Evolutionary conservation across 1,284 basidiomycete species (phyloP), one percentile per base, ranked within the genome.

Genomic region (Caloboletus firmus): DNA sequence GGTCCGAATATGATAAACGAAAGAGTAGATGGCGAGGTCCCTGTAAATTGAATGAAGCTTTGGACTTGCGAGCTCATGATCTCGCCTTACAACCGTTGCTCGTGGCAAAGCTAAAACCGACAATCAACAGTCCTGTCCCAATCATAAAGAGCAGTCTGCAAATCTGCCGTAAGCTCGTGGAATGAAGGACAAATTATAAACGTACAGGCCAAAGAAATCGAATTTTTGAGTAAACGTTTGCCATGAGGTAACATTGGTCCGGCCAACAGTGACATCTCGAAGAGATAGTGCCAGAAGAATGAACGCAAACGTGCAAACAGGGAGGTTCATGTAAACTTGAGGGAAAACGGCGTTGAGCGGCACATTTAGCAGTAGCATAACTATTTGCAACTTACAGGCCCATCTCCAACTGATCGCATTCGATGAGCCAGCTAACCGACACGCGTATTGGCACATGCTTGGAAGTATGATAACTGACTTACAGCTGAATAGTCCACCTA

Each of bases 401-500:
- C 87, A 91, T 78, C 89, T 78, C 89, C 89, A 91, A 62, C 74
- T 82, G 45, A 85, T 59, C 49, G 57, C 62, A 42, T 63, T 54
- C 32, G 61, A 62, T 22, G 57, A 58, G 54, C 46, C 45, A 47
- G 61, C 62, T 71, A 44, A 42, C 20, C 40, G 49, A 52, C 39
- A 49, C 40, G 40, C n/a, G 41, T 41, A 28, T 62, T 40, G 56
- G 57, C 51, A 61, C 50, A 61, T 59, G 56, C 34, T 46, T 44
- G 30, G 36, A 53, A 36, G 45, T 50, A 51, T 53, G 50, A 62
- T 51, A 36, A 51, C 43, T 20, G 44, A 74, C 83, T 71, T 60
- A 89, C 88, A 76, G 64, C 88, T 90, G 72, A 91, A 92, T 54
- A 84, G 64, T 39, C 90, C 89, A 45, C 89, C 89, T 22, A 92